Evolutionary conservation across 805 yeast species (phyloP), one percentile per base, ranked within the genome.

Genomic region (Jamesozyma gamospora): DNA sequence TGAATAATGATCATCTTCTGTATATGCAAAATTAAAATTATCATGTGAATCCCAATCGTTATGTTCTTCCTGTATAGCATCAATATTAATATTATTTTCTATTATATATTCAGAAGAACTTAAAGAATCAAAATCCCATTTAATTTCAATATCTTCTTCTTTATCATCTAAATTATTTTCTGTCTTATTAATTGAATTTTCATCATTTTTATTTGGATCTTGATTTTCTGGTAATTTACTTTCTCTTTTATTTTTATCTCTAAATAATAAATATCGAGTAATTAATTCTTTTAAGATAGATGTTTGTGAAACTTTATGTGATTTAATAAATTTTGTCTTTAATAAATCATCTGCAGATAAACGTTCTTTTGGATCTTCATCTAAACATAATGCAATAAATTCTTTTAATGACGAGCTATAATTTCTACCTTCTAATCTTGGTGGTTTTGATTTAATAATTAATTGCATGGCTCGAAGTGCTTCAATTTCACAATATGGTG

Each of bases 401-500:
- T 92, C 97, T 51, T 88, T 92, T 41, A 92, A 65, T 2, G 71
- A 60, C 0, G 82, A 58, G 0, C 94, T 75, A 57, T 84, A 86
- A 43, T 79, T 84, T 38, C 88, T 67, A 7, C 97, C 97, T 56
- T 92, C 98, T 41, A 92, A 66, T 45, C 98, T 71, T 4, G 98
- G 95, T 4, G 99, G 98, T 40, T 88, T 84, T 49, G 84, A 85
- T 48, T 87, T 84, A 1, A 96, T 84, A 36, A 92, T 87, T 61
- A 92, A 66, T 55, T 86, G 88, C 87, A 92, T 83, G 1, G 96
- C 98, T 64, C 95, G 72, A 66, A 82, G 69, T 0, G 96, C 96
- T 53, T 90, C 98, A 49, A 84, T 83, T 45, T 92, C 96, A 52
- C 95, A 79, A 55, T 88, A 88, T 0, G 99, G 99, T 4, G 99